Conservation (phyloP, 1,284 basidiomycete genomes). For the Cryptococcus sp. region DNA sequence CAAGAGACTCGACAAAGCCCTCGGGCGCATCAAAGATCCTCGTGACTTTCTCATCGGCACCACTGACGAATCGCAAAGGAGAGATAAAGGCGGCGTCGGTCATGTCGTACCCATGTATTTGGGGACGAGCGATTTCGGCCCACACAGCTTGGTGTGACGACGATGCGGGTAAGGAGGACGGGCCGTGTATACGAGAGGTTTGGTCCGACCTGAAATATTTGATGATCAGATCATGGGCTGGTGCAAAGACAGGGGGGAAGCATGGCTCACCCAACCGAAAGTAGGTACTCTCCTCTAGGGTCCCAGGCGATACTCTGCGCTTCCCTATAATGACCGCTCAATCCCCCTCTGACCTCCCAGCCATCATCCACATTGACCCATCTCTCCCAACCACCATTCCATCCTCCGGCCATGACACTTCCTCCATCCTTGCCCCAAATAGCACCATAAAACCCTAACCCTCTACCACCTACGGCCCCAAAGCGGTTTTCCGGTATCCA, state of each 20-base stretch:
- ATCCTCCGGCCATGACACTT: conserved; percentile 81
- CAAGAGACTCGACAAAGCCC: conserved; percentile 68
- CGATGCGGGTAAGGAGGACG: conserved; percentile 34
- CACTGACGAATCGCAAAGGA: conserved; percentile 75
- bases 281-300: conserved; percentile 75
- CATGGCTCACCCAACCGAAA: conserved; percentile 70
- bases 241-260: neutral
- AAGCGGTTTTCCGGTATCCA: conserved; percentile 90
- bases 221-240: neutral
- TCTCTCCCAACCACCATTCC: conserved; percentile 87
- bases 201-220: conserved; percentile 71
- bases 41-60: conserved; percentile 89
- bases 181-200: conserved; percentile 81
- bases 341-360: conserved; percentile 76
- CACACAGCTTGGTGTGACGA: conserved; percentile 56
- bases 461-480: conserved; percentile 85
- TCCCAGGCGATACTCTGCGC: conserved; percentile 83
- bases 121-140: conserved; percentile 87
- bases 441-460: conserved; percentile 86
- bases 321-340: conserved; percentile 75
- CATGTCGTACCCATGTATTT: conserved; percentile 92
- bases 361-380: conserved; percentile 60
- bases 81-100: conserved; percentile 76
- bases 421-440: conserved; percentile 62
- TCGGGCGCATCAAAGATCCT: conserved; percentile 86